Base-by-base conservation (phyloP, 176 grass and related monocot species). In the Alloteropsis semialata region DNA sequence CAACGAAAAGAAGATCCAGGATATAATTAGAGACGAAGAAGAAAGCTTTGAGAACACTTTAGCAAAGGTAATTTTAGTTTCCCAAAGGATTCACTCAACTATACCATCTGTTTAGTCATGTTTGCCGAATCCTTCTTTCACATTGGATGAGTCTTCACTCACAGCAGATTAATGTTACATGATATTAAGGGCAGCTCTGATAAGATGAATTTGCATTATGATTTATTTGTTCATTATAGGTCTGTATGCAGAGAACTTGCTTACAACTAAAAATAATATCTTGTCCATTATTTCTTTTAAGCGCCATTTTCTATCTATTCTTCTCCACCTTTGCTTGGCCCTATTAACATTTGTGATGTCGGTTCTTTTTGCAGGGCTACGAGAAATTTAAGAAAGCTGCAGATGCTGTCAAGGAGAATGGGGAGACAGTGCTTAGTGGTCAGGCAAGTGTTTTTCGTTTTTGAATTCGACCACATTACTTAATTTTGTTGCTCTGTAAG, bases 41-140 rank as follows among this genome's bases (percentile, higher is more conserved):
- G 91, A 86, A 86, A 98, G 96, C 72, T 98, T 98, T 54, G 96
- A 94, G 87, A 98, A 92, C 50, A 98, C 96, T 59, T 86, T 98
- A 51, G 84, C 86, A 74, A 98, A 98, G 96, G 96, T 98, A 81
- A 84, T 82, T 25, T 57, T 89, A 22, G 17, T 65, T 75, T 74
- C 50, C 60, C 24, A 7, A 68, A 82, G 24, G 18, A 34, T 55
- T 83, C 65, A 33, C 11, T 21, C 29, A 57, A 75, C n/a, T n/a
- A 25, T 84, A 29, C 33, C 65, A 51, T 32, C n/a, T 29, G 1
- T 72, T 65, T 65, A 15, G 53, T 60, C 28, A 82, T 64, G 42
- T 50, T 77, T 28, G 27, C 17, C 50, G 41, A 56, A 51, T 33
- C 25, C 60, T 51, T 67, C 22, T 69, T 49, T 69, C n/a, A 22